Conservation (phyloP, 345 rosid species). For the Corymbia maculata region DNA sequence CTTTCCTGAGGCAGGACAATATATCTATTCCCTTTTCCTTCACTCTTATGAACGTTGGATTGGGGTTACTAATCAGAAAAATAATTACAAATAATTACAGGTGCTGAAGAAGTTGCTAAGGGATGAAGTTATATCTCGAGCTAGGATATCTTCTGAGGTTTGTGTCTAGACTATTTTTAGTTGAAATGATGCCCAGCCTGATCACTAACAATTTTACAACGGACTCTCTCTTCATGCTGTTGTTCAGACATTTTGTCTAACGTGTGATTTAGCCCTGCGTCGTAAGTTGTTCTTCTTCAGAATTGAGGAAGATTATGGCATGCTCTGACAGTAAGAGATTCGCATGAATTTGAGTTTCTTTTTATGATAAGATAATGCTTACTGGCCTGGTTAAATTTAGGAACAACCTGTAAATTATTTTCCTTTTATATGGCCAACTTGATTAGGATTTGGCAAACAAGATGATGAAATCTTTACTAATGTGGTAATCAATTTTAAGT, state of each 20-base stretch:
- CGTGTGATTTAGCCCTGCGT: not conserved
- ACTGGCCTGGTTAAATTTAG: not conserved
- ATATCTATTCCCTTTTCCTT: constrained; percentile 1
- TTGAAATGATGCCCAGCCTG: not conserved
- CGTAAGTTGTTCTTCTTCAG: not conserved
- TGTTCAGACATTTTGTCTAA: not conserved
- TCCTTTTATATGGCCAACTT: not conserved
- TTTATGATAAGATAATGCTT: not conserved
- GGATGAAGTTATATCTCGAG: constrained; percentile 58
- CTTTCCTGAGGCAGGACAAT: constrained; percentile 62
- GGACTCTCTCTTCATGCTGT: not conserved
- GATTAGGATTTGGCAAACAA: not conserved
- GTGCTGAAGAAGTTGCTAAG: constrained; percentile 71
- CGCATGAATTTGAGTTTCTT: not conserved
- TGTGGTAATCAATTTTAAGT: not conserved
- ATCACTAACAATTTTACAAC: not conserved
- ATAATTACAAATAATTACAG: constrained; percentile 23
- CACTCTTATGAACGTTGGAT: not conserved
- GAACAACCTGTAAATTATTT: not conserved
- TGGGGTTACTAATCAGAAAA: not conserved
- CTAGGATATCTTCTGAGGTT: constrained; percentile 75
- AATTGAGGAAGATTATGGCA: not conserved
- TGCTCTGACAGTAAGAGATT: not conserved
- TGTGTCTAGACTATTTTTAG: not conserved
- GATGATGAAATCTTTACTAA: not conserved